Evolutionary conservation across 139 green algal genomes (phyloP), one percentile per base, ranked within the genome.

Genomic region (Zygnema circumcarinatum): DNA sequence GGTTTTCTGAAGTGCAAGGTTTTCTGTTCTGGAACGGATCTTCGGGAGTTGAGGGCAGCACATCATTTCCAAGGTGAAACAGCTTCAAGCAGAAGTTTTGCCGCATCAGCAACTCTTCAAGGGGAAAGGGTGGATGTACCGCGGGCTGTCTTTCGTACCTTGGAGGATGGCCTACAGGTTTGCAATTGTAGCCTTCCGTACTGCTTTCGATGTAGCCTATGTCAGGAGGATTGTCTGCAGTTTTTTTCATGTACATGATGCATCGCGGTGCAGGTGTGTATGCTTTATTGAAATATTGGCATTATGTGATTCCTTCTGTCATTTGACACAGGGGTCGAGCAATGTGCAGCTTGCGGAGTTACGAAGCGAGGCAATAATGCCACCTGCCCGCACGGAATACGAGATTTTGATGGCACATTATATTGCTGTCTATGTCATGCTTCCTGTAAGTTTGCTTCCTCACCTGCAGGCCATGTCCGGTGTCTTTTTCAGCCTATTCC

Each of bases 381-480:
- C 41, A 39, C 78, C 78, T 25, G 52, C 74, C 1, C 40, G 62
- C 0, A 87, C 81, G 54, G 81, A 87, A 42, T 40, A 83, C 33
- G 82, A 88, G 31, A 84, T 88, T 38, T 35, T 88, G 31, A 73
- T 88, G 38, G 67, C 82, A 74, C 82, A 88, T 52, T 88, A 88
- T 74, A 35, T 88, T 16, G 47, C 82, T 21, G 82, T 88, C 32
- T 88, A 88, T 35, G 82, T 88, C 38, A 88, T 88, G 82, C 82
- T 88, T 38, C 82, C 82, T 29, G 82, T 88, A 67, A 81, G 80
- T 53, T 32, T 31, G 35, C 16, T 22, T 25, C 75, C n/a, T 21
- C 25, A 39, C 31, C 75, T 72, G 25, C 25, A 72, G 29, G 29
- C 72, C 25, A n/a, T n/a, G 25, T 25, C 25, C 25, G 29, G 56